These are phyloP conservation scores for Gracilaria domingensis DNA, from an alignment of 23 red algal genomes.

Conservation along the genomic window DNA sequence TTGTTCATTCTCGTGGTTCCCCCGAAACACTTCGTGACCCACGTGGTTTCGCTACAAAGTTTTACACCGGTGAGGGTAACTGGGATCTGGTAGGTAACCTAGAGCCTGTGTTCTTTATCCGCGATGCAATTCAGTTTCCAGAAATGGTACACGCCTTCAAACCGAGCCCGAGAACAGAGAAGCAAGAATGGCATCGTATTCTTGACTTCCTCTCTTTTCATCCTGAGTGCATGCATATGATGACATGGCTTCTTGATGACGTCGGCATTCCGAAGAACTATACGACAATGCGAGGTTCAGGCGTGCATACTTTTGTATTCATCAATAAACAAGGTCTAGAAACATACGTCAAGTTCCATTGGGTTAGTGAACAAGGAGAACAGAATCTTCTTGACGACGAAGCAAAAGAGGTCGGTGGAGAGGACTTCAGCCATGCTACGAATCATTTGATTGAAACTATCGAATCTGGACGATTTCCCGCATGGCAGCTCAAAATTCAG, in stretches of 20 bases:
- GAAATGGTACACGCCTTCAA: constrained; percentile 99
- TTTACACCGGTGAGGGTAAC: constrained; percentile 73
- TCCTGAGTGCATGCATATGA: constrained; percentile 89
- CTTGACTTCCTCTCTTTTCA: constrained; percentile 94
- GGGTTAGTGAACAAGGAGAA: constrained; percentile 84
- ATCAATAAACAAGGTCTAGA: constrained; percentile 78
- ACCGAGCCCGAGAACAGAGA: constrained; percentile 90
- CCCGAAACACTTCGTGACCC: constrained; percentile 99
- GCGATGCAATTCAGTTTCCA: constrained; percentile 95
- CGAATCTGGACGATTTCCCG: constrained; percentile 87
- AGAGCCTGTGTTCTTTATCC: constrained; percentile 96
- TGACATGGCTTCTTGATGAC: constrained; percentile 92
- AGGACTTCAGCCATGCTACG: constrained; percentile 97
- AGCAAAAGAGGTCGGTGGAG: constrained; percentile 78
- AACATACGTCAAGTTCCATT: constrained; percentile 98
- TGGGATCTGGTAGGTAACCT: constrained; percentile 99
- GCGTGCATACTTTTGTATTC: constrained; percentile 92
- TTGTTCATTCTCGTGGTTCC: constrained; percentile 91
- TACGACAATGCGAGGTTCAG: constrained; percentile 84
- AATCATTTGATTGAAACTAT: constrained; percentile 93
- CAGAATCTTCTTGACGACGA: constrained; percentile 95
- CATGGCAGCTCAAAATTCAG: constrained; percentile 93
- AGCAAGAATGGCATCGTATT: constrained; percentile 91
- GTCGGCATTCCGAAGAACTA: constrained; percentile 93
- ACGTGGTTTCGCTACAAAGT: constrained; percentile 97